phyloP scores from a whole-genome alignment of 106 monocot genomes.

The Apostasia ramifera region DNA sequence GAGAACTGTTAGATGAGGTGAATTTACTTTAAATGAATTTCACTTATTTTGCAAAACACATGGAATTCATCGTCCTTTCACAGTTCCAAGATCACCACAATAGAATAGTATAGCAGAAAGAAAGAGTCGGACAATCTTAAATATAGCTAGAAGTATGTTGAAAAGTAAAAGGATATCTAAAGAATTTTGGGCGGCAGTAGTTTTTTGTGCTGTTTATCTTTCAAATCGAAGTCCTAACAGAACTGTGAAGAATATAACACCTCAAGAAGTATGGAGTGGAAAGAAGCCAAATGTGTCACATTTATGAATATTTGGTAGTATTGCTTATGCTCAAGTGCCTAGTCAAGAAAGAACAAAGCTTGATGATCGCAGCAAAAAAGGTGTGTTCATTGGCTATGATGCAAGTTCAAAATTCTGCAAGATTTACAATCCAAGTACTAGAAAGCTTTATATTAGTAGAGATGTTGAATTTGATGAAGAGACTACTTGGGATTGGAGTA shows the following conservation, averaged over 20 bases:
- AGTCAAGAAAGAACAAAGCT: background rate
- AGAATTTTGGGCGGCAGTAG: conserved; percentile 10
- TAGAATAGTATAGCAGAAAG: conserved; percentile 7
- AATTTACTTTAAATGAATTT: conserved; percentile 3
- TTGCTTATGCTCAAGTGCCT: background rate
- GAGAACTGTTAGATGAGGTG: conserved; percentile 8
- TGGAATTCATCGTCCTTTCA: conserved; percentile 1
- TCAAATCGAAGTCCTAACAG: background rate
- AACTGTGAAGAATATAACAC: background rate
- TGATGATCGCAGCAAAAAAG: background rate
- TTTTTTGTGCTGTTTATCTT: background rate
- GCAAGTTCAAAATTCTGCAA: background rate
- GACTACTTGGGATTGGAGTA: background rate
- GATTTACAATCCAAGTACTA: background rate
- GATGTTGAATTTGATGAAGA: conserved; percentile 19
- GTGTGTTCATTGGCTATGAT: background rate
- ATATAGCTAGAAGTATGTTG: conserved; percentile 13
- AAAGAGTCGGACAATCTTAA: background rate
- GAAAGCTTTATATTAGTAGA: conserved; percentile 1
- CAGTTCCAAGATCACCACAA: background rate
- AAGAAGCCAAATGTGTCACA: background rate
- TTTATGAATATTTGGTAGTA: conserved; percentile 1
- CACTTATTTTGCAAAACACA: no score
- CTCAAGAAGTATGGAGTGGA: conserved; percentile 1
- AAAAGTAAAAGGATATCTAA: background rate